Base-by-base conservation (phyloP, 768 basidiomycete genomes). In the Phlebiopsis gigantea region DNA sequence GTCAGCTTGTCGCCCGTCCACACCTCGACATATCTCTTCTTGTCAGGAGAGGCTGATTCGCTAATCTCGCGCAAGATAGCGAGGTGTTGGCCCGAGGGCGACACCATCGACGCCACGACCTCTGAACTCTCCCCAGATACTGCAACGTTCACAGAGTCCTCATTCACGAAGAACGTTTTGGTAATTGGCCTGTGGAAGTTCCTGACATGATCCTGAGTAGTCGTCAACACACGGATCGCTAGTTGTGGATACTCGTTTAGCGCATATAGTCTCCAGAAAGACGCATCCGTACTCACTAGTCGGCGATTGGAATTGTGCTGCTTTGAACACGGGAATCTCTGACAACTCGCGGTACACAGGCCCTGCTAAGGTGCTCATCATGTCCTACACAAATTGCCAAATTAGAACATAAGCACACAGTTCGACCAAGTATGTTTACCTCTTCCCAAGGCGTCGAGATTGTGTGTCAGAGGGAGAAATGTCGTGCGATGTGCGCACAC, bases 11-110 rank as follows among this genome's bases (percentile, higher is more conserved):
- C 70, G 0, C 72, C 74, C 0, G 67, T 62, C 83, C 85, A 87
- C 14, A 88, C 69, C 65, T 89, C 87, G 0, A 88, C 75, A 52
- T 74, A 79, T 30, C 83, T 75, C 58, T 75, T 80, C 57, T 76
- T 73, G 29, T 47, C 55, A 4, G 58, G 51, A 14, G 56, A 64
- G 7, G 55, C 60, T 2, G 68, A 28, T 7, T 69, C 68, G 0
- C 65, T 30, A 1, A 65, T 60, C 28, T 73, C 72, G 6, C 78
- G 75, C 29, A 88, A 72, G 34, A 81, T 60, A 0, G 79, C 85
- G 1, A 75, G 71, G 14, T 69, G 69, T 21, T 64, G 64, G 17
- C 71, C 71, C 5, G 72, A 75, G 0, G 77, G 72, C 8, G 84
- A 84, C 12, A 71, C 55, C 4, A 69, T 63, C n/a, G 74, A 72